Evolutionary conservation across 2,329 filamentous ascomycete species (phyloP), one percentile per base, ranked within the genome.

Genomic region (Ceratocystis colombiana): DNA sequence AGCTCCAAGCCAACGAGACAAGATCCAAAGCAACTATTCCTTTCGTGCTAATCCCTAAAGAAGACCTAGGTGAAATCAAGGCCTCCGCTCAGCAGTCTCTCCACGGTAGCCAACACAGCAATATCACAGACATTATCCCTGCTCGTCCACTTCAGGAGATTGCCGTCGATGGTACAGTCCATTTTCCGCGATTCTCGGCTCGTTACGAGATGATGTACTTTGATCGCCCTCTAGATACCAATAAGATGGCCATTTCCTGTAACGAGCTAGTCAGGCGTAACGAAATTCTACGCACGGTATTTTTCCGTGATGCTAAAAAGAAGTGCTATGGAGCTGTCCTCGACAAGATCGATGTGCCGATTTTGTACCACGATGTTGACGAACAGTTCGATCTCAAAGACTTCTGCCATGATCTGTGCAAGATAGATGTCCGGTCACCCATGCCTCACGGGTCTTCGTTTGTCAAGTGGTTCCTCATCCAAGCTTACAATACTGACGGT

Each of bases 131-230:
- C 69, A 78, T 86, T 1, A 76, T 85, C 1, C 85, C 84, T 1
- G 78, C 81, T 0, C 79, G 83, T 0, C 83, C 83, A 3, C 75
- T 85, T 1, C 84, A 87, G 70, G 77, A 81, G 48, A 76, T 86
- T 22, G 84, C 84, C 15, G 79, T 88, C 50, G 77, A 76, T 68
- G 84, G 79, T 25, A 87, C 84, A 0, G 77, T 82, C 1, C 74
- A 81, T 17, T 74, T 79, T 2, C 84, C 84, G 3, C 79, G 85
- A 1, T 86, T 82, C 71, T 87, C 84, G 0, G 74, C 83, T 1
- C 82, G 84, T 15, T 88, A 89, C 71, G 84, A 84, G 68, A 77
- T 85, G 67, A 83, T 88, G 73, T 83, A 84, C 73, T 80, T 88
- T 65, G 78, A 83, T 28, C 78, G 76, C 0, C 69, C 70, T 0